phyloP scores from a whole-genome alignment of 208 protist genomes.

The Crithidia bombi region DNA sequence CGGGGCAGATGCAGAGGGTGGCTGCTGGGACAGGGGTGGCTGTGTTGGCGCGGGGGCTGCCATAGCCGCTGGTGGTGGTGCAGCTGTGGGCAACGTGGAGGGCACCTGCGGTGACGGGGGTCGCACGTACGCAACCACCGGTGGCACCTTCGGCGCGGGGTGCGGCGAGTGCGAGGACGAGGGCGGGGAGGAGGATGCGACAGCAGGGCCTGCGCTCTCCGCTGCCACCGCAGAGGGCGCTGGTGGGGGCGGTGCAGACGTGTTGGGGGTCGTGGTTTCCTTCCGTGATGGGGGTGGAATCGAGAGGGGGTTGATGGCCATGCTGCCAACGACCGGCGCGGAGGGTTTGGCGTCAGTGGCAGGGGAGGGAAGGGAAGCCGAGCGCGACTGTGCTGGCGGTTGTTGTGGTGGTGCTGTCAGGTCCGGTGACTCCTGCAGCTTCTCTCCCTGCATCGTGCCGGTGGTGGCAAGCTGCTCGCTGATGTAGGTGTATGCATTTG shows the following conservation, averaged over 20 bases:
- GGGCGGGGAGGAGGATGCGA: background rate
- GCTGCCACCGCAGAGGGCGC: background rate
- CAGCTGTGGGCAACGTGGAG: background rate
- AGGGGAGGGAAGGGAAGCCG: background rate
- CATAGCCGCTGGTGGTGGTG: background rate
- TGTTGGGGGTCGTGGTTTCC: background rate
- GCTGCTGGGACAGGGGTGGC: background rate
- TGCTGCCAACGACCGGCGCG: background rate
- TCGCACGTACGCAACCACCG: background rate
- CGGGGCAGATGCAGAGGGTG: background rate
- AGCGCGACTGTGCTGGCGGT: background rate
- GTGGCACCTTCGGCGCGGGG: background rate
- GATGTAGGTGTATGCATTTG: slow-evolving; percentile 11
- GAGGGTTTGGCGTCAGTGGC: background rate
- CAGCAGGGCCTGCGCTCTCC: background rate
- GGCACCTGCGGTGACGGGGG: background rate
- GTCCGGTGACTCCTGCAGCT: background rate
- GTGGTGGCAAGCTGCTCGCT: slow-evolving; percentile 6
- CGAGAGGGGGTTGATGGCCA: background rate
- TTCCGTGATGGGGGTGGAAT: background rate
- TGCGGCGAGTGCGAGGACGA: background rate
- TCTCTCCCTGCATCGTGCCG: no score
- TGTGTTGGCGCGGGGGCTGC: background rate
- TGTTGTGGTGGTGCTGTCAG: slow-evolving; percentile 3
- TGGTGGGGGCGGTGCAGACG: background rate